phyloP scores from a whole-genome alignment of 805 yeast genomes.

The Schizosaccharomyces osmophilus region DNA sequence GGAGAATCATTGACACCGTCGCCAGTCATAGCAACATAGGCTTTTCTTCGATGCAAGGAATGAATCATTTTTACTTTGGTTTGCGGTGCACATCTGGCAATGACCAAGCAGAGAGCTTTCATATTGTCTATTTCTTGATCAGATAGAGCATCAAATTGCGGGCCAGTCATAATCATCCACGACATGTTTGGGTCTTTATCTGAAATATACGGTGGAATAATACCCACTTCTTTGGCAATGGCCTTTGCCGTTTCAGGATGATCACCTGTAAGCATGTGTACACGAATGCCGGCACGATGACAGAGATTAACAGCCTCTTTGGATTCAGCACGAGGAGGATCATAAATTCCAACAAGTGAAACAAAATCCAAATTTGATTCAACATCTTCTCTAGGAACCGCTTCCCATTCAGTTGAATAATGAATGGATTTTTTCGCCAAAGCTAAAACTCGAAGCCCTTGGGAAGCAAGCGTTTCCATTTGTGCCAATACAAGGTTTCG shows the following conservation, averaged over 20 bases:
- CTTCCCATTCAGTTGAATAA: slow-evolving; percentile 12
- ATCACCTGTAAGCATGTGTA: slow-evolving; percentile 65
- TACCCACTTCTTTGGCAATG: slow-evolving; percentile 62
- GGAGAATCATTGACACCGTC: slow-evolving; percentile 73
- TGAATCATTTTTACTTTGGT: slow-evolving; percentile 65
- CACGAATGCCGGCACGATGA: slow-evolving; percentile 53
- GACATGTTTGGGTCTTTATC: slow-evolving; percentile 19
- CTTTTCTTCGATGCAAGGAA: slow-evolving; percentile 37
- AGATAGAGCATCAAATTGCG: slow-evolving; percentile 37
- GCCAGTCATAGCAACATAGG: slow-evolving; percentile 60
- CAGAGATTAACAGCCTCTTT: slow-evolving; percentile 38
- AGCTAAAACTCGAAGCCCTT: slow-evolving; percentile 52
- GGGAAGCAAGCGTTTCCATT: slow-evolving; percentile 33
- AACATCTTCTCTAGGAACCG: slow-evolving; percentile 20
- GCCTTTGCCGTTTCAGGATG: slow-evolving; percentile 58
- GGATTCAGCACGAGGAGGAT: slow-evolving; percentile 54
- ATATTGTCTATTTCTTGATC: slow-evolving; percentile 36
- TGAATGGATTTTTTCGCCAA: slow-evolving; percentile 25
- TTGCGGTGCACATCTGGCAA: slow-evolving; percentile 66
- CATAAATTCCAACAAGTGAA: slow-evolving; percentile 56
- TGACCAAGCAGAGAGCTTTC: slow-evolving; percentile 49
- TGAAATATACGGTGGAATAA: slow-evolving; percentile 22
- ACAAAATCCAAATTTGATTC: slow-evolving; percentile 32
- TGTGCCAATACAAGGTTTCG: slow-evolving; percentile 23
- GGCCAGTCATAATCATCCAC: slow-evolving; percentile 54